Base-by-base conservation (phyloP, 805 yeast genomes). In the Candida silvicultrix region DNA sequence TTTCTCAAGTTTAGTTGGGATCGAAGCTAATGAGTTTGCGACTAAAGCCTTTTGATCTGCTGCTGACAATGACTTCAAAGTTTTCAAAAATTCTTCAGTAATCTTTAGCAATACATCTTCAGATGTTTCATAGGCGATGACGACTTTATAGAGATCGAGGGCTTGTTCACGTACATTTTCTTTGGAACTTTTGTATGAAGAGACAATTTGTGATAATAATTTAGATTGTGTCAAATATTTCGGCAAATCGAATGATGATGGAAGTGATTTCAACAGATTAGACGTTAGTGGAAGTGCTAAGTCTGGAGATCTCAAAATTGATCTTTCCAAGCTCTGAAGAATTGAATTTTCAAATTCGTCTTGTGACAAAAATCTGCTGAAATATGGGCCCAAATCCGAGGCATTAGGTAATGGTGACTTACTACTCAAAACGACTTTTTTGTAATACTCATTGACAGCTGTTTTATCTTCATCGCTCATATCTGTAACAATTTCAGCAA, bases 281-380 rank as follows among this genome's bases (percentile, higher is more conserved):
- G 81, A 76, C 2, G 85, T 60, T n/a, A 83, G 59, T 18, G 72
- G 73, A 46, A 88, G 76, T 0, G 87, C 77, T 35, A 69, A 63
- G 57, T 89, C 97, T 0, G 96, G 83, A 2, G 95, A 79, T 62
- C 96, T 77, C 51, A 90, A 69, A 42, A 84, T 70, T 1, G 90
- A 77, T 59, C 85, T 88, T 56, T 86, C 90, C 42, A 90, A 56
- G 18, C 76, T 72, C 2, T 95, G 88, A 7, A 80, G 63, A 16
- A 85, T 56, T 7, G 51, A 44, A 2, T 63, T 50, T 19, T 58
- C 61, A 43, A 81, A 69, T 4, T 64, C 59, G 0, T 63, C 69
- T 16, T 66, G 63, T 9, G 63, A 54, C 15, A 81, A 56, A 50
- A 68, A 73, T 32, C 73, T 72, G 16, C 59, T 55, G 21, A 80